These are phyloP conservation scores for Eucalyptus grandis DNA, from an alignment of 345 rosid genomes.

Conservation along the genomic window DNA sequence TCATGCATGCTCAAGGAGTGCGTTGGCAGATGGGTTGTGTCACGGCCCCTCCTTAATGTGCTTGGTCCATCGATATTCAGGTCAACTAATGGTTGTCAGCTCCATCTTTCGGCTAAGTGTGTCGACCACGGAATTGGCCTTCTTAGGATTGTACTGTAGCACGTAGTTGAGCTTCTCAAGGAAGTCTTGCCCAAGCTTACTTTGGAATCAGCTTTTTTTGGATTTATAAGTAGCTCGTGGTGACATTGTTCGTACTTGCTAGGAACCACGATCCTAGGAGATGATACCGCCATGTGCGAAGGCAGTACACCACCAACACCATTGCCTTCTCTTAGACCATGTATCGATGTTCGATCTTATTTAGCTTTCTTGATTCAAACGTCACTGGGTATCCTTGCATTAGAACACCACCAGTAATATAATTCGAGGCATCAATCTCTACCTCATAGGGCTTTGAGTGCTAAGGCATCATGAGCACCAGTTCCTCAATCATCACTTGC, in stretches of 20 bases:
- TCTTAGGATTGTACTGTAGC: too few relatives aligned
- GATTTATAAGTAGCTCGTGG: neutral
- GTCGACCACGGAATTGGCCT: neutral
- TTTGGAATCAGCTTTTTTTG: too few relatives aligned
- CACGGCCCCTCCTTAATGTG: neutral
- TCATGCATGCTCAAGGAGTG: neutral
- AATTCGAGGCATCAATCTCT: neutral
- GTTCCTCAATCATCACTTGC: neutral
- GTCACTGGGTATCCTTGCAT: too few relatives aligned
- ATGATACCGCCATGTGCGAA: fast-evolving
- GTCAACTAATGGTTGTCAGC: fast-evolving
- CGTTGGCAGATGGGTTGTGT: neutral
- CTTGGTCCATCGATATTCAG: neutral
- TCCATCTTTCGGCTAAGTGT: neutral
- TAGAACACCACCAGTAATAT: neutral
- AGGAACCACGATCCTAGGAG: neutral
- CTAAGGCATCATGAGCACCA: neutral
- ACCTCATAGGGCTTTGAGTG: neutral
- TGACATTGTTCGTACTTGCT: neutral
- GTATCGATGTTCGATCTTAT: fast-evolving
- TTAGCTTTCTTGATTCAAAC: neutral
- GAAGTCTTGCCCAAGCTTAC: neutral
- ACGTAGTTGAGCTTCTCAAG: neutral
- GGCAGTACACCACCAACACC: fast-evolving
- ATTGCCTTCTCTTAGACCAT: neutral